Conservation (phyloP, 129 eudicot genomes). For the Helichrysum umbraculigerum region DNA sequence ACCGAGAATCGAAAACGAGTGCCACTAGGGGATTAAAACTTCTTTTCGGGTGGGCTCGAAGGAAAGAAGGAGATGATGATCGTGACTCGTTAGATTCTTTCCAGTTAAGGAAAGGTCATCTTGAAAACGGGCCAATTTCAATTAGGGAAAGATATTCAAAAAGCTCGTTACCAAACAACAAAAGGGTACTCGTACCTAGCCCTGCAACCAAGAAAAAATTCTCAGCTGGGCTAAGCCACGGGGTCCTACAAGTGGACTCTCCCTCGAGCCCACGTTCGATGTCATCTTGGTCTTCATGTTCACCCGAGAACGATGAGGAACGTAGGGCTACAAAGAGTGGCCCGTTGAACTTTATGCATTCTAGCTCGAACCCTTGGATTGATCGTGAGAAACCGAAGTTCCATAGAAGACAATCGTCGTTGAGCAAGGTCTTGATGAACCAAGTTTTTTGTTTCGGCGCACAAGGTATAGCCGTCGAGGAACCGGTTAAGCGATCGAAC, state of each 20-base stretch:
- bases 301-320: slow-evolving; percentile 33
- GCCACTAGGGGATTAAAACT: slow-evolving; percentile 49
- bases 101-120: slow-evolving; percentile 17
- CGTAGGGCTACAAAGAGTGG: slow-evolving; percentile 8
- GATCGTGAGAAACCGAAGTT: slow-evolving; percentile 33
- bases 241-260: slow-evolving; percentile 51
- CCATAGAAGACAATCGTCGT: slow-evolving; percentile 43
- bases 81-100: slow-evolving; percentile 36
- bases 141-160: slow-evolving; percentile 48
- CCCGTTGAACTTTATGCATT: slow-evolving; percentile 16
- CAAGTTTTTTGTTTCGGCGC: slow-evolving; percentile 79
- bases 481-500: slow-evolving; percentile 30
- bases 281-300: slow-evolving; percentile 62
- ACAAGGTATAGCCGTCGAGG: slow-evolving; percentile 57
- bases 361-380: slow-evolving; percentile 31
- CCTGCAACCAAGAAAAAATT: slow-evolving; percentile 54
- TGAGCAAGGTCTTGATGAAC: slow-evolving; percentile 65
- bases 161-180: slow-evolving; percentile 34
- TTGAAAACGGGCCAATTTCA: slow-evolving; percentile 42
- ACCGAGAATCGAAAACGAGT: slow-evolving; percentile 27
- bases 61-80: slow-evolving; percentile 36
- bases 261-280: slow-evolving; percentile 61
- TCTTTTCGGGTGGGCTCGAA: slow-evolving; percentile 50
- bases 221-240: slow-evolving; percentile 53
- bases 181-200: slow-evolving; percentile 44